Evolutionary conservation across 2,329 filamentous ascomycete genomes (phyloP).

Genomic region (Xylaria multiplex): DNA sequence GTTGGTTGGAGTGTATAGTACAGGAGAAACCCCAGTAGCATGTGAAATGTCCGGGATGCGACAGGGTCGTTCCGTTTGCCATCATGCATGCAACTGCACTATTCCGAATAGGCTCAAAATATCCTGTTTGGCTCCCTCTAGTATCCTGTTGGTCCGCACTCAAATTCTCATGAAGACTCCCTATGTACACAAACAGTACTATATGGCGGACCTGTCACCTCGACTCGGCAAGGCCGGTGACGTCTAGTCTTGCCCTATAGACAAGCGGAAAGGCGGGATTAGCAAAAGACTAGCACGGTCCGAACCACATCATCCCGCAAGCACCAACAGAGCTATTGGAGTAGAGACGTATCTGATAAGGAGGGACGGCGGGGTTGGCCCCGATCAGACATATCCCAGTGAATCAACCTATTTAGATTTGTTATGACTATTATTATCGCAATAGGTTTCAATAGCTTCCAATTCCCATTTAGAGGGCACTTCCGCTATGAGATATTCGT

Average conservation of each 20-base stretch:
- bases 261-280: neutral
- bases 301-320: conserved; percentile 2
- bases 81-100: conserved; percentile 3
- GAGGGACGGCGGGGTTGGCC: neutral
- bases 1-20: neutral
- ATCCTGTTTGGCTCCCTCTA: neutral
- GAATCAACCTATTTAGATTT: neutral
- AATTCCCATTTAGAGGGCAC: conserved; percentile 18
- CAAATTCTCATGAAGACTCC: neutral
- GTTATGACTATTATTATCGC: conserved; percentile 1
- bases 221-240: neutral
- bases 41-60: conserved; percentile 9
- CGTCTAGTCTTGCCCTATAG: conserved; percentile 12
- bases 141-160: neutral
- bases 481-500: neutral
- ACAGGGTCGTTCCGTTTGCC: conserved; percentile 14
- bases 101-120: conserved; percentile 9
- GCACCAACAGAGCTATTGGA: neutral
- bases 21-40: conserved; percentile 1
- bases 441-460: neutral
- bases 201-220: neutral
- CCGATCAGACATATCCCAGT: neutral
- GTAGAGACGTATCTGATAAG: neutral
- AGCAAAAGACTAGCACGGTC: neutral
- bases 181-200: neutral